Percentiles rank a stretch among this genome's conserved stretches.
These are phyloP conservation scores for Clonostachys sp. DNA, from an alignment of 2,329 filamentous ascomycete genomes.

Conservation along the genomic window DNA sequence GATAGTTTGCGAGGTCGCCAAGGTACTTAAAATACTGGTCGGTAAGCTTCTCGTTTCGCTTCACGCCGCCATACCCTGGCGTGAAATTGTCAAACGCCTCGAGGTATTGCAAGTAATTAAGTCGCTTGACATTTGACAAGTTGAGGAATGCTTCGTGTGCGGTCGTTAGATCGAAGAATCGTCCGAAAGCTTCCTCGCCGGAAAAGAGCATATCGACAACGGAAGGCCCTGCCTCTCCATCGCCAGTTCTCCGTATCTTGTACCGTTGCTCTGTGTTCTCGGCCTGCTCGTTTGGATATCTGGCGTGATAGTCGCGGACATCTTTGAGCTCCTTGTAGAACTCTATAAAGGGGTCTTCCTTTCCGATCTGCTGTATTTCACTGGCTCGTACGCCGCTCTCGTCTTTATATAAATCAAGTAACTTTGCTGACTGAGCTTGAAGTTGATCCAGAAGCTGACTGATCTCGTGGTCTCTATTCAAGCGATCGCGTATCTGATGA, in stretches of 20 bases:
- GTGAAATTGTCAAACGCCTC: conserved; percentile 86
- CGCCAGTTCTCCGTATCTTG: conserved; percentile 60
- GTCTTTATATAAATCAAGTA: conserved; percentile 83
- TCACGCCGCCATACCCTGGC: conserved; percentile 68
- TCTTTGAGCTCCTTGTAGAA: conserved; percentile 83
- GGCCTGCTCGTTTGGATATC: conserved; percentile 90
- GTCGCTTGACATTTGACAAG: conserved; percentile 76
- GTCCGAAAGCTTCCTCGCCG: conserved; percentile 89
- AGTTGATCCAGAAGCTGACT: conserved; percentile 83
- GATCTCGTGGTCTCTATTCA: conserved; percentile 91
- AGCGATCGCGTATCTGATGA: conserved; percentile 74
- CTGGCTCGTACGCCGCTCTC: conserved; percentile 64
- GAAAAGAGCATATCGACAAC: conserved; percentile 91
- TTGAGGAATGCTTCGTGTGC: conserved; percentile 89
- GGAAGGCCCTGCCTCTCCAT: conserved; percentile 57
- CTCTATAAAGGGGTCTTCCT: conserved; percentile 81
- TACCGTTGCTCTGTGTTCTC: conserved; percentile 95
- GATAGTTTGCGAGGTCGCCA: conserved; percentile 71
- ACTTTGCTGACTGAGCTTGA: conserved; percentile 74
- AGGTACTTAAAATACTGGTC: conserved; percentile 92
- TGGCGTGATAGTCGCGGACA: conserved; percentile 82
- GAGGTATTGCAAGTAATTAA: conserved; percentile 89
- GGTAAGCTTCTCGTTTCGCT: conserved; percentile 78
- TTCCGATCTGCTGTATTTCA: conserved; percentile 80
- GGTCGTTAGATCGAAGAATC: conserved; percentile 83